A percentile compares a stretch with the other conserved stretches of the same genome.
Conservation (phyloP, 177 flowering plant species). For the Vitis hybrid region DNA sequence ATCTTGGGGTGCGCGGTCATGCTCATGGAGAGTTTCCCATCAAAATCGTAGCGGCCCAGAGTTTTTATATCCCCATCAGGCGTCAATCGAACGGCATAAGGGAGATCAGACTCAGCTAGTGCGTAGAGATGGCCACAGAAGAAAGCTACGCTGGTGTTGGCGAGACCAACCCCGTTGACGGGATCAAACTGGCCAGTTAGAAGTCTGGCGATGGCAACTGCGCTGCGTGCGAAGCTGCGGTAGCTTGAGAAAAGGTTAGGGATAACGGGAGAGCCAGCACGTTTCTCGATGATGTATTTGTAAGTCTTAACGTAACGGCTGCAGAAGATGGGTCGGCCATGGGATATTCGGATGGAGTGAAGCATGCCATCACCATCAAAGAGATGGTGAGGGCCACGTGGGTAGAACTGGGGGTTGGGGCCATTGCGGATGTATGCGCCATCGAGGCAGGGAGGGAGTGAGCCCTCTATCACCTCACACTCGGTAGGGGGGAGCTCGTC, state of each 20-base stretch:
- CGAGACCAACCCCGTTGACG: conserved; percentile 53
- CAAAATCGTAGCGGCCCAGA: conserved; percentile 59
- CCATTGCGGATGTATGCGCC: conserved; percentile 92
- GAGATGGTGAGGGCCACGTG: conserved; percentile 81
- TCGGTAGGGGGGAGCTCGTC: conserved; percentile 75
- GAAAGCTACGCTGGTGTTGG: conserved; percentile 71
- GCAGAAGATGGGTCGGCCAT: conserved; percentile 62
- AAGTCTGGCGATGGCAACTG: conserved; percentile 32
- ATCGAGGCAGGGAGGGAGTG: conserved; percentile 60
- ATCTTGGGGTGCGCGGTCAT: conserved; percentile 92
- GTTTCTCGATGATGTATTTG: conserved; percentile 47
- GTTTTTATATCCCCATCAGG: conserved; percentile 67
- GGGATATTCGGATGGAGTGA: conserved; percentile 54
- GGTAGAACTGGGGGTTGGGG: conserved; percentile 81
- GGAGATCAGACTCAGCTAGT: conserved; percentile 73
- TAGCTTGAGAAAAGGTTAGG: conserved; percentile 68
- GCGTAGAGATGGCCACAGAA: conserved; percentile 56
- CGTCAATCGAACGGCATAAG: conserved; percentile 49
- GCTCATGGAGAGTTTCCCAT: conserved; percentile 48
- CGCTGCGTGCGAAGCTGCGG: conserved; percentile 44
- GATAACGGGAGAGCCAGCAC: conserved; percentile 42
- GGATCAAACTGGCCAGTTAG: conserved; percentile 56
- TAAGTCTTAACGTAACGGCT: conserved; percentile 77
- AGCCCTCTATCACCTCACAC: conserved; percentile 50
- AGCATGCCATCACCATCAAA: conserved; percentile 98